phyloP scores from a whole-genome alignment of 768 basidiomycete species.

The Lactarius sanguifluus region DNA sequence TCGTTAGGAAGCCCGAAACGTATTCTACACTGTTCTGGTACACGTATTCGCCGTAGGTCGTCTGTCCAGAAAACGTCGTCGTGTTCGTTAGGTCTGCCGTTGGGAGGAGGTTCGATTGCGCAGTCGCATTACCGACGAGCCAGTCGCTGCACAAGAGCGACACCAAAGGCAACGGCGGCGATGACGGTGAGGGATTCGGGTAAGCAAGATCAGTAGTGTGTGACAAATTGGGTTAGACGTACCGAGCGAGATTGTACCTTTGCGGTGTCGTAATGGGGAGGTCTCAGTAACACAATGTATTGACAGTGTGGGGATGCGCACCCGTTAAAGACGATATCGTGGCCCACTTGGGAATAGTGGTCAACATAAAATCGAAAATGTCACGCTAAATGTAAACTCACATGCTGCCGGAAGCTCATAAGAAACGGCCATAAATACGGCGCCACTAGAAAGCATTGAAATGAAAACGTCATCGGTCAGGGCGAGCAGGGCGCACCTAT shows the following conservation, averaged over 20 bases:
- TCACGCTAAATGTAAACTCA: constrained; percentile 35
- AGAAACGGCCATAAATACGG: constrained; percentile 72
- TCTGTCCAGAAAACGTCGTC: constrained; percentile 61
- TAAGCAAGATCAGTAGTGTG: background rate
- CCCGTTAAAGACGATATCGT: constrained; percentile 76
- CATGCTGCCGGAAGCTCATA: constrained; percentile 67
- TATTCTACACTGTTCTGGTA: constrained; percentile 72
- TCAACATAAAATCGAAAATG: background rate
- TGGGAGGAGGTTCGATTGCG: constrained; percentile 42
- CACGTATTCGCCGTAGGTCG: constrained; percentile 64
- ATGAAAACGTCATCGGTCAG: background rate
- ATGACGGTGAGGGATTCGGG: background rate
- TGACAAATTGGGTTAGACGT: constrained; percentile 26
- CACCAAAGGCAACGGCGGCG: background rate
- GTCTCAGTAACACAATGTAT: constrained; percentile 11
- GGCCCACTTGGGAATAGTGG: constrained; percentile 44
- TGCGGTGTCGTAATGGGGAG: background rate
- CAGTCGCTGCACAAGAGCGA: constrained; percentile 54
- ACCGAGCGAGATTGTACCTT: constrained; percentile 77
- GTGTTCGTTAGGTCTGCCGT: constrained; percentile 52
- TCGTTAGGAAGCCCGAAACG: constrained; percentile 65
- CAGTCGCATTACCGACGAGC: constrained; percentile 82
- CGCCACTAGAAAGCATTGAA: constrained; percentile 46
- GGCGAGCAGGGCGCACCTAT: constrained; percentile 47
- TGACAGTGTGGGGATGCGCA: constrained; percentile 34